phyloP scores from a whole-genome alignment of 2,329 filamentous ascomycete species.

The Rasamsonia emersonii region DNA sequence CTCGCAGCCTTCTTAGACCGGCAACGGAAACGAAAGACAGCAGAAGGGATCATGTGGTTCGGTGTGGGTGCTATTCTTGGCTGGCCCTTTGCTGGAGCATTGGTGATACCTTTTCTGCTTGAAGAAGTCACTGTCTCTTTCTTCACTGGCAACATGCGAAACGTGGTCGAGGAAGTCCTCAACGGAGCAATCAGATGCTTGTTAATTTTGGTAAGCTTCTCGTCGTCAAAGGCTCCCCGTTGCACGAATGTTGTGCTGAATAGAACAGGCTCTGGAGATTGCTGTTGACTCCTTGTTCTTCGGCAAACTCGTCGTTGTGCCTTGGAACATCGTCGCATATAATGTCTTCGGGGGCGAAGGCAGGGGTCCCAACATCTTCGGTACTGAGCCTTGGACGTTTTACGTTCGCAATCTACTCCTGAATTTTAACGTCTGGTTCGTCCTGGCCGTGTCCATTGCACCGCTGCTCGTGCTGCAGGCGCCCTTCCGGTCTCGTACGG shows the following conservation, averaged over 20 bases:
- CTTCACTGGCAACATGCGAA: constrained; percentile 49
- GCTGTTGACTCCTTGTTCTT: constrained; percentile 78
- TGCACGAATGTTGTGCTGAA: constrained; percentile 16
- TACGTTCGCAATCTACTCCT: constrained; percentile 84
- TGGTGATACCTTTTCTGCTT: constrained; percentile 69
- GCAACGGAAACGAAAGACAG: constrained; percentile 68
- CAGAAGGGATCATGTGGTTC: constrained; percentile 83
- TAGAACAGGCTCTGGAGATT: constrained; percentile 55
- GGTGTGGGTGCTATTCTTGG: constrained; percentile 76
- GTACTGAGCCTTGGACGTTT: constrained; percentile 93
- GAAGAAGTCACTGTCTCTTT: constrained; percentile 60
- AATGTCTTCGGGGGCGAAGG: constrained; percentile 79
- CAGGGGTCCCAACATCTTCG: constrained; percentile 81
- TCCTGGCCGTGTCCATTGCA: constrained; percentile 64
- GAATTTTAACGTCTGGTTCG: constrained; percentile 94
- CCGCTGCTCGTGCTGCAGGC: constrained; percentile 72
- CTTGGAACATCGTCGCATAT: constrained; percentile 91
- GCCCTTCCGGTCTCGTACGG: constrained; percentile 47
- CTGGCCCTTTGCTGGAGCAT: constrained; percentile 86
- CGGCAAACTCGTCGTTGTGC: constrained; percentile 64
- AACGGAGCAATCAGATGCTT: constrained; percentile 61
- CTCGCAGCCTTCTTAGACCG: constrained; percentile 86
- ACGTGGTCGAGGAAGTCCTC: constrained; percentile 52
- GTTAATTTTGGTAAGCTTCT: constrained; percentile 55
- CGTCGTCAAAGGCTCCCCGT: neutral